These are phyloP conservation scores for Hypoxylon sp. DNA, from an alignment of 2,329 filamentous ascomycete species.

Conservation along the genomic window DNA sequence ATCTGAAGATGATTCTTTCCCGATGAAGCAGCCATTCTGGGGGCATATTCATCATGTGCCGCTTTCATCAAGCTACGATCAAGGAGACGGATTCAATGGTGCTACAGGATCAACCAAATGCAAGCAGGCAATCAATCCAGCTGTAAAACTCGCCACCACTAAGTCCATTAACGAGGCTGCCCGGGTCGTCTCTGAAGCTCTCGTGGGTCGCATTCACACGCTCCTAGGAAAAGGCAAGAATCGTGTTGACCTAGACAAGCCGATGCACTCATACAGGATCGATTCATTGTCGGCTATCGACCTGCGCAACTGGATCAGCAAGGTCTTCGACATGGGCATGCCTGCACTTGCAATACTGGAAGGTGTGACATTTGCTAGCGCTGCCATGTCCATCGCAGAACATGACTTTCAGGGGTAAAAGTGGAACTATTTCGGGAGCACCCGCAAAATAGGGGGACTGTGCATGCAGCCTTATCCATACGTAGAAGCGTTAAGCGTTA, in stretches of 20 bases:
- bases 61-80: neutral
- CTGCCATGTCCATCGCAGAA: neutral
- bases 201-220: slow-evolving; percentile 16
- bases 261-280: slow-evolving; percentile 33
- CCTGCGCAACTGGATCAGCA: slow-evolving; percentile 32
- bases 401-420: neutral
- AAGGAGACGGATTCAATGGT: neutral
- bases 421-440: neutral
- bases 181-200: slow-evolving; percentile 10
- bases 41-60: neutral
- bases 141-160: neutral
- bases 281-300: slow-evolving; percentile 35
- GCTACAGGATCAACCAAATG: neutral
- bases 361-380: slow-evolving; percentile 6
- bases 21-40: neutral
- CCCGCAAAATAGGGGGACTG: neutral
- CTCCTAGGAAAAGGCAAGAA: slow-evolving; percentile 21
- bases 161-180: slow-evolving; percentile 4
- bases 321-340: slow-evolving; percentile 29
- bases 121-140: neutral
- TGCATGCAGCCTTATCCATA: neutral
- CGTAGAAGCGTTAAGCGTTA: neutral
- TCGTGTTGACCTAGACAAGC: slow-evolving; percentile 25
- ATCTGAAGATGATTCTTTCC: neutral
- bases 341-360: slow-evolving; percentile 37